Evolutionary conservation across 768 basidiomycete species (phyloP), one percentile per base, ranked within the genome.

Genomic region (Kwoniella sp.): DNA sequence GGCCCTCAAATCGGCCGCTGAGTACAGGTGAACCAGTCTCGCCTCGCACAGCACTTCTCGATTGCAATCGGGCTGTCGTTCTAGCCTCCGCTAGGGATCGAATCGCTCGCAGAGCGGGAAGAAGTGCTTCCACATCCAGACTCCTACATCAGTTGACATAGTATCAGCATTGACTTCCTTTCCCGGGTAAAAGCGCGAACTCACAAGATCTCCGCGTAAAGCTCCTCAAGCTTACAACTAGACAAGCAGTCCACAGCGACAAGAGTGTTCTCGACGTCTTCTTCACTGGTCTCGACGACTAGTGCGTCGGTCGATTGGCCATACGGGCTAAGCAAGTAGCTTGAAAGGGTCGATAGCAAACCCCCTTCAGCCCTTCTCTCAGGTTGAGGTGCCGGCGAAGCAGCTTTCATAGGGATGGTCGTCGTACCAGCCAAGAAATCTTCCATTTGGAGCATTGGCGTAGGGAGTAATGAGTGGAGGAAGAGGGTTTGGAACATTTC

Each of bases 401-500:
- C 86, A 25, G 91, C 87, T 66, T 89, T 87, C 50, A 98, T 84
- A 26, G 96, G 95, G 71, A 98, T 98, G 83, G 88, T 89, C 7
- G 92, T 90, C 31, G 89, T 87, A 17, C 93, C 94, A n/a, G 93
- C 93, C 9, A 97, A 85, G 83, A 99, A 98, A 76, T 98, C 96
- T 78, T 96, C 95, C 91, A 96, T 94, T 79, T 95, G 92, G 12
- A 96, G 83, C 90, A 99, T 91, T 55, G 89, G 85, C 11, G 85
- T 87, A 0, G 96, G 96, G 20, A 99, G 83, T 26, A 98, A 84
- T 20, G 94, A 94, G 78, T 98, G 91, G 52, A 97, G 81, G 82
- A 98, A 99, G 25, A 99, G 83, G 34, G 93, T 96, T 75, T 94
- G 90, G 82, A 95, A 94, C 89, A 98, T 97, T 80, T 98, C 95